Evolutionary conservation across 2,329 filamentous ascomycete genomes (phyloP).

Genomic region (Pestalotiopsis sp.): DNA sequence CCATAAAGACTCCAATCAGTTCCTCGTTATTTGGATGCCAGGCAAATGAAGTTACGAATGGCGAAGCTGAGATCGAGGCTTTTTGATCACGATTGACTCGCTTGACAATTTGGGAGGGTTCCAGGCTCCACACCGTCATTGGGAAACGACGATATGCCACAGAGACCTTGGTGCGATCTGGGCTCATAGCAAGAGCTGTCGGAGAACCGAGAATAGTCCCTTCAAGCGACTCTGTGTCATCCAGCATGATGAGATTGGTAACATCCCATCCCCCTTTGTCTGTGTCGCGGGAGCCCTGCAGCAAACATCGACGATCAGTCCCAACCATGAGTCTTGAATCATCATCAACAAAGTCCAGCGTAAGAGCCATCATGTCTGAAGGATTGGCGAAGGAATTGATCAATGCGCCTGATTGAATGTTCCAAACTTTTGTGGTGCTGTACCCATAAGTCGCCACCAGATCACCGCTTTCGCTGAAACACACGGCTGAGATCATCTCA

Average conservation of each 20-base stretch:
- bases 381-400: not conserved
- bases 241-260: not conserved
- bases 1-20: constrained; percentile 24
- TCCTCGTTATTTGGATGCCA: constrained; percentile 25
- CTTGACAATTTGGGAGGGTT: constrained; percentile 4
- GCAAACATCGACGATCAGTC: constrained; percentile 1
- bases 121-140: constrained; percentile 5
- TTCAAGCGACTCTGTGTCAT: constrained; percentile 5
- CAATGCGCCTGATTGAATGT: constrained; percentile 5
- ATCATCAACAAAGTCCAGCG: constrained; percentile 3
- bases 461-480: constrained; percentile 14
- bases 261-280: not conserved
- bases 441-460: constrained; percentile 17
- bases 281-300: not conserved
- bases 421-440: constrained; percentile 16
- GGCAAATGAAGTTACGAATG: constrained; percentile 14
- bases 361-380: constrained; percentile 1
- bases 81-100: constrained; percentile 4
- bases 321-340: not conserved
- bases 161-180: constrained; percentile 7
- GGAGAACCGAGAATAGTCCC: constrained; percentile 7
- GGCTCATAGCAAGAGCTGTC: not conserved
- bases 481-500: not conserved
- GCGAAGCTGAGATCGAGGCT: constrained; percentile 6
- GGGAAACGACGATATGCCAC: constrained; percentile 9